Percentiles rank a stretch among this genome's conserved stretches.
Evolutionary conservation across 2,329 filamentous ascomycete genomes (phyloP).

Genomic region (Atkinsonella texensis): DNA sequence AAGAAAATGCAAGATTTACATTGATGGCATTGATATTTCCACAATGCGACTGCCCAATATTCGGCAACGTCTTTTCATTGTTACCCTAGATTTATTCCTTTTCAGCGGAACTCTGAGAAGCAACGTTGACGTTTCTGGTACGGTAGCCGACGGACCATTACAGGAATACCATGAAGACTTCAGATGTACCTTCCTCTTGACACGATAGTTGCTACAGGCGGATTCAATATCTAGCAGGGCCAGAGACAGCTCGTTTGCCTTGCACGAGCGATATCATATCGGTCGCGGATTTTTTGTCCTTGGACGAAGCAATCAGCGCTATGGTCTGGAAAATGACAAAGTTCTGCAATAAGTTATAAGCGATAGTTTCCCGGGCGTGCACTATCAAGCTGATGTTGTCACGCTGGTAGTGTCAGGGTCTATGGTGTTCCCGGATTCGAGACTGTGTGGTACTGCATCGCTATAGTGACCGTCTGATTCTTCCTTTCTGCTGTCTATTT

Average conservation of each 20-base stretch:
- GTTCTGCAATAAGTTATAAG: too few species aligned
- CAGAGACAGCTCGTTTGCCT: background rate
- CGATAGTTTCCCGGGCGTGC: too few species aligned
- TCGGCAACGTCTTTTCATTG: too few species aligned
- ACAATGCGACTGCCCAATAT: conserved; percentile 61
- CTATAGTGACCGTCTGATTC: too few species aligned
- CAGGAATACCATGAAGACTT: background rate
- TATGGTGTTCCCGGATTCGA: too few species aligned
- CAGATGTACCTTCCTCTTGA: background rate
- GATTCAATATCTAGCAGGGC: background rate
- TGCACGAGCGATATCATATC: background rate
- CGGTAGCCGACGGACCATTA: background rate
- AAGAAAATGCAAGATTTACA: background rate
- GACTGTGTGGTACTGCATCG: too few species aligned
- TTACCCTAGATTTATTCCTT: too few species aligned
- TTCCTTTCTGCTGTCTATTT: too few species aligned
- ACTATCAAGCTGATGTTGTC: too few species aligned
- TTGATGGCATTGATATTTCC: conserved; percentile 33
- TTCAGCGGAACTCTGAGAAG: conserved; percentile 49
- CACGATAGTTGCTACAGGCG: background rate
- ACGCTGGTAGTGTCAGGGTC: too few species aligned
- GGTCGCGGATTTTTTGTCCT: background rate
- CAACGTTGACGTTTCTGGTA: conserved; percentile 52
- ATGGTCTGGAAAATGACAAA: background rate
- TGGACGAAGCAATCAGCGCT: background rate